These are phyloP conservation scores for Tylopilus sp. DNA, from an alignment of 768 basidiomycete genomes.

Conservation along the genomic window DNA sequence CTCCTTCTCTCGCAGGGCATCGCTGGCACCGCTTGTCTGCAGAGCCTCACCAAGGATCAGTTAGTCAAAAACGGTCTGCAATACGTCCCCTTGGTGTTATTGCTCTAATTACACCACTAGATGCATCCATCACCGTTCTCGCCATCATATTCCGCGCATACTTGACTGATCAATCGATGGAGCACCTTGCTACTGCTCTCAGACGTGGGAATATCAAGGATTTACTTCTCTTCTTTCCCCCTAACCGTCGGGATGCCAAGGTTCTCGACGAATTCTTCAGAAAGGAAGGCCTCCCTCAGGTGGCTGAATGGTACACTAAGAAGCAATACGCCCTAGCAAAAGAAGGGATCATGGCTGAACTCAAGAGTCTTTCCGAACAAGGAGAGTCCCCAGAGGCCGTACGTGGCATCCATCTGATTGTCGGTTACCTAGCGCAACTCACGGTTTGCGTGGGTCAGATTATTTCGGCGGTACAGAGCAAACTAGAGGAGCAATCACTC, in stretches of 20 bases:
- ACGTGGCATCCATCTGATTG: slow-evolving; percentile 22
- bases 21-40: slow-evolving; percentile 71
- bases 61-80: slow-evolving; percentile 85
- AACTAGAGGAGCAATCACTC: slow-evolving; percentile 76
- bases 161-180: slow-evolving; percentile 80
- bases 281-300: slow-evolving; percentile 67
- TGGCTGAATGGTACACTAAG: slow-evolving; percentile 95
- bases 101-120: slow-evolving; percentile 37
- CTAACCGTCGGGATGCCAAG: slow-evolving; percentile 72
- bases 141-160: slow-evolving; percentile 80
- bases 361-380: slow-evolving; percentile 66
- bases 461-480: slow-evolving; percentile 64
- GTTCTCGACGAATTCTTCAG: slow-evolving; percentile 85
- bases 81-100: slow-evolving; percentile 5
- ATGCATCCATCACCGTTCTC: slow-evolving; percentile 72
- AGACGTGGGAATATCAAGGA: slow-evolving; percentile 86
- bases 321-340: slow-evolving; percentile 81
- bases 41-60: slow-evolving; percentile 87
- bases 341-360: slow-evolving; percentile 65
- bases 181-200: slow-evolving; percentile 79
- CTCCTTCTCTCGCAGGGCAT: slow-evolving; percentile 84
- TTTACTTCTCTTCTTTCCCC: slow-evolving; percentile 82
- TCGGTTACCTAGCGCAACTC: slow-evolving; percentile 1
- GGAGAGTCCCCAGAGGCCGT: slow-evolving; percentile 71
- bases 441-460: slow-evolving; percentile 47